Evolutionary conservation across 352 stramenopile species (phyloP), one percentile per base, ranked within the genome.

Genomic region (Phytophthora cactorum): DNA sequence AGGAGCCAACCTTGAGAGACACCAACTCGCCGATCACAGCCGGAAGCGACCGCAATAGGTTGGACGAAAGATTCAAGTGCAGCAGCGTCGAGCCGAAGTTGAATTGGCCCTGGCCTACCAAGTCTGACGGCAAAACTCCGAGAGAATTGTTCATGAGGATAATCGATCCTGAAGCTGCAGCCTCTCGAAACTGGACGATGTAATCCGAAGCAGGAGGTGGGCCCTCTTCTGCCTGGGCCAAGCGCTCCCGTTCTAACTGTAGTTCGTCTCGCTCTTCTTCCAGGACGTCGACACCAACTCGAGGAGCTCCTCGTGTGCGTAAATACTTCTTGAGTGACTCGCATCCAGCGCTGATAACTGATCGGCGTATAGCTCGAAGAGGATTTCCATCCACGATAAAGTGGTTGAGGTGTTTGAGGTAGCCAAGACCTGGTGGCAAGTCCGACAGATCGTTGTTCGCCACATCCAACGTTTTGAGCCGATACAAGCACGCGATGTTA

Each of bases 301-400:
- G 83, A 28, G 87, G 87, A 17, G 66, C 46, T 10, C 86, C 88
- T 6, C 88, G 81, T 3, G 86, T 94, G 14, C 86, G 82, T 32
- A 95, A 52, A 56, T 94, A 92, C 46, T 94, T 95, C 47, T 95
- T 95, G n/a, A 95, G 68, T 2, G 84, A 57, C 52, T 94, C 81
- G 4, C 81, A 93, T 4, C 87, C 87, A n/a, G 76, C 56, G 12
- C 78, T 90, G 38, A 93, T 52, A 2, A 92, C 74, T 2, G 78
- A 77, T 10, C 85, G 81, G 17, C 85, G 85, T 52, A 95, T 95
- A 12, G 85, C 58, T 57, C 87, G 82, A 41, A 95, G 67, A 9
- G 87, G 83, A 43, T 95, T 95, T 0, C 87, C 87, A 49, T 95
- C 84, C 7, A 91, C 67, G 3, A 92, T 71, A 22, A 95, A 77